Evolutionary conservation across 163 green algal species (phyloP).

Genomic region (Chlamydomonas reinhardtii): DNA sequence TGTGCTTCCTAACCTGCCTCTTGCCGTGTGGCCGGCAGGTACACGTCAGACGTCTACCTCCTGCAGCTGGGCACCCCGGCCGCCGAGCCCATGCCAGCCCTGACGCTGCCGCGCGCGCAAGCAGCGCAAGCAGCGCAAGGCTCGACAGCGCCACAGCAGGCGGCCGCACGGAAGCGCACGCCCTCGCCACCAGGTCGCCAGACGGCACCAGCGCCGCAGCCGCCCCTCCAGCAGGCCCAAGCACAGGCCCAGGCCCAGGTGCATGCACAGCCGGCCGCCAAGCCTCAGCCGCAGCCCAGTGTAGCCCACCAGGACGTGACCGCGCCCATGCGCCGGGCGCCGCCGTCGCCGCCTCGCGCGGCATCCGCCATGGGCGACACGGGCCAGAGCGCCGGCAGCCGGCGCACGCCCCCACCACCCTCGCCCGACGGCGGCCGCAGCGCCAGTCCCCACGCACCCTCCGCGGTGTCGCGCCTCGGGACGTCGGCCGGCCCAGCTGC

Average conservation of each 20-base stretch:
- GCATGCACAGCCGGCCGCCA: background rate
- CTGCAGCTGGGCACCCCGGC: slow-evolving; percentile 17
- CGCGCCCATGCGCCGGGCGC: no score
- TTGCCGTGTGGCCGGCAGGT: no score
- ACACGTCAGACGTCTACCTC: slow-evolving; percentile 10
- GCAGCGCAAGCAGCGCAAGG: no score
- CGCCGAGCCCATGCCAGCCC: background rate
- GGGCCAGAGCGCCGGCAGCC: no score
- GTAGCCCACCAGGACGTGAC: no score
- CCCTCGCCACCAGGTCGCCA: background rate
- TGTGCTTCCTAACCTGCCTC: no score
- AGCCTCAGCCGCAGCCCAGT: background rate
- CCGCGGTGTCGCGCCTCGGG: background rate
- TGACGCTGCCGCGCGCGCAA: background rate
- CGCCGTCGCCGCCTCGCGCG: no score
- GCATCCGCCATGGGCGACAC: background rate
- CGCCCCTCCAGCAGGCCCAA: no score
- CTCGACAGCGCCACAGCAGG: background rate
- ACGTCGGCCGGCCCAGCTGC: no score
- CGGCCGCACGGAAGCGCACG: background rate
- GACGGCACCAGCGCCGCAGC: background rate
- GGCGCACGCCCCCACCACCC: no score
- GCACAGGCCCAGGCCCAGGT: no score
- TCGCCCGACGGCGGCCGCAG: background rate
- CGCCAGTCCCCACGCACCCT: background rate